phyloP scores from a whole-genome alignment of 441 rosid genomes.

The Bocquillonia castaneifolia region DNA sequence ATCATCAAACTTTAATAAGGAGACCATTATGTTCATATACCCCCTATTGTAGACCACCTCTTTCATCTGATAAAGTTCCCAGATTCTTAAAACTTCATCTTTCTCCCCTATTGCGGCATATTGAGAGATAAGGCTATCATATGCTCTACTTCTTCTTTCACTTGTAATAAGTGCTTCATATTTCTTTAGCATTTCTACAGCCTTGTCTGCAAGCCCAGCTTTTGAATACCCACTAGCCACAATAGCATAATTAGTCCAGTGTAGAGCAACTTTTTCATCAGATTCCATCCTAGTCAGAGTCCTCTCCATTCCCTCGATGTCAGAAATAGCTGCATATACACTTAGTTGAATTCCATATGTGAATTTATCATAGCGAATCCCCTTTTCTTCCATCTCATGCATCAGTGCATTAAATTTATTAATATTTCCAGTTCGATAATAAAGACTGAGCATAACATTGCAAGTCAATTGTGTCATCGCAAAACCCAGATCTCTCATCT shows the following conservation, averaged over 20 bases:
- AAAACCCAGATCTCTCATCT: slow-evolving; percentile 37
- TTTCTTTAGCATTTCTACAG: slow-evolving; percentile 33
- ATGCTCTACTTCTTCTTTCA: slow-evolving; percentile 24
- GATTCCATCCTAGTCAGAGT: slow-evolving; percentile 33
- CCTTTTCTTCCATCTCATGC: slow-evolving; percentile 34
- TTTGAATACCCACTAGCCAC: slow-evolving; percentile 32
- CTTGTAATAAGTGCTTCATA: slow-evolving; percentile 32
- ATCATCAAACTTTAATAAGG: slow-evolving; percentile 43
- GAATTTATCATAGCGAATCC: slow-evolving; percentile 27
- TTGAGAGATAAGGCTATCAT: slow-evolving; percentile 32
- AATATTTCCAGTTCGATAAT: slow-evolving; percentile 26
- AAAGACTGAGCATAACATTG: slow-evolving; percentile 33
- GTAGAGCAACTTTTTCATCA: slow-evolving; percentile 19
- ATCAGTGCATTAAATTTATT: slow-evolving; percentile 24
- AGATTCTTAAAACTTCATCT: slow-evolving; percentile 48
- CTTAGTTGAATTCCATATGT: slow-evolving; percentile 29
- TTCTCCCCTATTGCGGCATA: slow-evolving; percentile 42
- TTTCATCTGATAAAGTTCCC: slow-evolving; percentile 40
- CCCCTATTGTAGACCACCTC: slow-evolving; percentile 33
- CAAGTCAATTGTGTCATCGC: slow-evolving; percentile 19
- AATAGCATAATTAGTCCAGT: slow-evolving; percentile 29
- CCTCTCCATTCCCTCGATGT: slow-evolving; percentile 36
- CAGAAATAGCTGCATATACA: slow-evolving; percentile 34
- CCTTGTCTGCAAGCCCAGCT: slow-evolving; percentile 33
- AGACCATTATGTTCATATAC: slow-evolving; percentile 27